Conservation (phyloP, 352 stramenopile species). For the Phytophthora podocarpi region DNA sequence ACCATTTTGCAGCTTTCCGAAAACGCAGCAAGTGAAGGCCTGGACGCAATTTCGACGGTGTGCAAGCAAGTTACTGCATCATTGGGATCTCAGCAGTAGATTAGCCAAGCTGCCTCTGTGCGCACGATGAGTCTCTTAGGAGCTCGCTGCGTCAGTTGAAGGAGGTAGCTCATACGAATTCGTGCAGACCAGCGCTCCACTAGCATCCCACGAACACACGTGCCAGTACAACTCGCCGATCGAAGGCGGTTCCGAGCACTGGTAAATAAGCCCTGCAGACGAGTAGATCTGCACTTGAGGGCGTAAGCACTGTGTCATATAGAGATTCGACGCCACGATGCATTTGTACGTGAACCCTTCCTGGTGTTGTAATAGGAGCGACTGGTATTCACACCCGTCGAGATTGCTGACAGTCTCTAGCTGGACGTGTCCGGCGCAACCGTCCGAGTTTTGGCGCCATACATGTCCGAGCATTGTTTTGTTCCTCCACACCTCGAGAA, state of each 20-base stretch:
- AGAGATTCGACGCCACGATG: slow-evolving; percentile 40
- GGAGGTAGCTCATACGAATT: slow-evolving; percentile 15
- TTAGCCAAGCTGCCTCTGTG: not conserved
- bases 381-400: slow-evolving; percentile 47
- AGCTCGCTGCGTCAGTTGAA: too few species aligned
- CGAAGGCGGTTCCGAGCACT: slow-evolving; percentile 38
- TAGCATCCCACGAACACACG: slow-evolving; percentile 51
- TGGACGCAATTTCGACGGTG: slow-evolving; percentile 46
- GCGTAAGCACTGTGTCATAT: slow-evolving; percentile 25
- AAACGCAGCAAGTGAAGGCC: slow-evolving; percentile 48
- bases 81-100: slow-evolving; percentile 26
- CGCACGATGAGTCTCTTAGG: not conserved
- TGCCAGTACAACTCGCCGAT: slow-evolving; percentile 55
- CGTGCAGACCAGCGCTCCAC: slow-evolving; percentile 33
- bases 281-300: slow-evolving; percentile 64
- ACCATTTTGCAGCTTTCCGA: slow-evolving; percentile 53
- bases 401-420: slow-evolving; percentile 35
- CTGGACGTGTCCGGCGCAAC: slow-evolving; percentile 24
- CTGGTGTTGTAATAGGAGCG: slow-evolving; percentile 35
- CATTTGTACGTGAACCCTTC: slow-evolving; percentile 44
- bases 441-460: slow-evolving; percentile 25
- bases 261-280: slow-evolving; percentile 44
- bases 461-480: slow-evolving; percentile 21
- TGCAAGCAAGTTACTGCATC: slow-evolving; percentile 44
- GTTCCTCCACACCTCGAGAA: slow-evolving; percentile 51